These are phyloP conservation scores for Aspergillus pseudoglaucus DNA, from an alignment of 2,329 filamentous ascomycete species.

Conservation along the genomic window DNA sequence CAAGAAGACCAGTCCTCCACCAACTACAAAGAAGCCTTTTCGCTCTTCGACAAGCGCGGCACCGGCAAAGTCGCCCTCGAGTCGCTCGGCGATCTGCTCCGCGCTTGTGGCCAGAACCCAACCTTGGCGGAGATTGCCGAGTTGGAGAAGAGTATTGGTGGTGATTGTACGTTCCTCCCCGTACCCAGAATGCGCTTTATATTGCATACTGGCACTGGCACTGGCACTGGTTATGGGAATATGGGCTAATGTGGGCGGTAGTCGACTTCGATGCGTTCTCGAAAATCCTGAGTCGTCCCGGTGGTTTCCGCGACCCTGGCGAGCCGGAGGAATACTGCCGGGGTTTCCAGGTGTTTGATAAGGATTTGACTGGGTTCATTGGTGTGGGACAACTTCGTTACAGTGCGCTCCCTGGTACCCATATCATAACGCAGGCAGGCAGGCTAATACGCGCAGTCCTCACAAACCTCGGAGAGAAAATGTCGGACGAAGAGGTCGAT, in stretches of 20 bases:
- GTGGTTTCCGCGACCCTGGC: constrained; percentile 95
- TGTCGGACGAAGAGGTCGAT: constrained; percentile 97
- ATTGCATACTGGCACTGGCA: too few species aligned
- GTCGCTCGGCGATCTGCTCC: constrained; percentile 84
- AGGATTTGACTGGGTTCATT: constrained; percentile 97
- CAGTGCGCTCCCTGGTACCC: constrained; percentile 45
- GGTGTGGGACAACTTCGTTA: constrained; percentile 97
- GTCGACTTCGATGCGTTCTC: constrained; percentile 98
- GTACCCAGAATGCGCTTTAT: background rate
- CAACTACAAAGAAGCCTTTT: constrained; percentile 99
- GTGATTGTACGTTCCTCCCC: constrained; percentile 70
- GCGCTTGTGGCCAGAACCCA: constrained; percentile 96
- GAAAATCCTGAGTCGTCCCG: constrained; percentile 92
- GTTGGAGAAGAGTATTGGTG: constrained; percentile 80
- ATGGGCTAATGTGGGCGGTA: constrained; percentile 30
- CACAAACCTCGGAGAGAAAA: constrained; percentile 97
- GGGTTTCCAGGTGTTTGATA: constrained; percentile 98
- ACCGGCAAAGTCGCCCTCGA: constrained; percentile 84
- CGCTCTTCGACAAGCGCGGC: constrained; percentile 98
- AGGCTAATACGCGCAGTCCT: constrained; percentile 55
- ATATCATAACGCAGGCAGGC: too few species aligned
- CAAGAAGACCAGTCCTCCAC: constrained; percentile 58
- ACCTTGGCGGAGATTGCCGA: constrained; percentile 89
- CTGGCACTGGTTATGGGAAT: too few species aligned
- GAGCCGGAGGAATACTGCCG: constrained; percentile 98